phyloP scores from a whole-genome alignment of 2,329 filamentous ascomycete species.

The Xylariaceae sp. region DNA sequence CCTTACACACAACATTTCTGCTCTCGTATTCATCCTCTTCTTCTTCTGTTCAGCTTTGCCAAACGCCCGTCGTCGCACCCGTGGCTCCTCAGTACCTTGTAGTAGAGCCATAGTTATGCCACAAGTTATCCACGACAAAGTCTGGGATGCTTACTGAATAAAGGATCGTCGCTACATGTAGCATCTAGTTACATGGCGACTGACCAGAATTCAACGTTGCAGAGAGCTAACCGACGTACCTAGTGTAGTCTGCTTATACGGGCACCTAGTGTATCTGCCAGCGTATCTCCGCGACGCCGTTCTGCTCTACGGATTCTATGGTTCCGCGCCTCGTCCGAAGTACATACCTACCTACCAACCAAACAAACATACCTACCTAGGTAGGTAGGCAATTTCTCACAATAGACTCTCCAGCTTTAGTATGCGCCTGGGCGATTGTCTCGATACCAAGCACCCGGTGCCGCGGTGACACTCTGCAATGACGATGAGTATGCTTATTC shows the following conservation, averaged over 20 bases:
- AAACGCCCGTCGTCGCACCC: not conserved
- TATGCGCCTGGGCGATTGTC: not conserved
- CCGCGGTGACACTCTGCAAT: not conserved
- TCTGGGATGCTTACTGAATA: constrained; percentile 11
- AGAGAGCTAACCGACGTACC: constrained; percentile 3
- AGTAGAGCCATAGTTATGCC: not conserved
- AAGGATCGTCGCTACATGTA: constrained; percentile 18
- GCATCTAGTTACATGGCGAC: constrained; percentile 3
- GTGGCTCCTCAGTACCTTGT: not conserved
- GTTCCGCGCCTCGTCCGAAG: too few species aligned
- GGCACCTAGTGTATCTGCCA: too few species aligned
- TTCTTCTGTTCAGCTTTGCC: not conserved
- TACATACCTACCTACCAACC: too few species aligned
- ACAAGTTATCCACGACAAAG: not conserved
- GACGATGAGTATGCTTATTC: constrained; percentile 1
- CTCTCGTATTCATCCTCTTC: not conserved
- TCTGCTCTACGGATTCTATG: too few species aligned
- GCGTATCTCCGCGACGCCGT: too few species aligned
- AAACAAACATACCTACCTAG: too few species aligned
- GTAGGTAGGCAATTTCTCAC: not conserved
- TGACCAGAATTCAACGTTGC: constrained; percentile 19
- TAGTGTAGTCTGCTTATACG: not conserved
- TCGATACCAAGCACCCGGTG: not conserved
- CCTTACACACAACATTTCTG: not conserved
- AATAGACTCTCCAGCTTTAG: not conserved